Evolutionary conservation across 2,329 filamentous ascomycete species (phyloP).

Genomic region (Didymella pomorum): DNA sequence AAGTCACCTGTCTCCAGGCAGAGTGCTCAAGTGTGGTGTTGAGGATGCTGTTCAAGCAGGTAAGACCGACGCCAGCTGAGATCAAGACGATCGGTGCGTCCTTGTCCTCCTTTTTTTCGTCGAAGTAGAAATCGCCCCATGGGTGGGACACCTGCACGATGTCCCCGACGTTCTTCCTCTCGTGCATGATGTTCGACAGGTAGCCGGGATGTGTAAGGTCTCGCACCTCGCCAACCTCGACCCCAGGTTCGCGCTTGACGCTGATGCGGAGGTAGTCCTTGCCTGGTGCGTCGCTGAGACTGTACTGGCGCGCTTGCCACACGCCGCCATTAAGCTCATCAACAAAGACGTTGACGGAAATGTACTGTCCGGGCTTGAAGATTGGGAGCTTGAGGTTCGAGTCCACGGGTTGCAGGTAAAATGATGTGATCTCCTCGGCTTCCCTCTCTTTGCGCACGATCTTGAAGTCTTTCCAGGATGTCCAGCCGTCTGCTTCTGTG

Average conservation of each 20-base stretch:
- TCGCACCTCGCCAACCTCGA: slow-evolving; percentile 56
- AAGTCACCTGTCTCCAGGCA: slow-evolving; percentile 61
- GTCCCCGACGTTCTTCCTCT: slow-evolving; percentile 68
- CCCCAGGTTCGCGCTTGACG: slow-evolving; percentile 71
- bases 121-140: slow-evolving; percentile 67
- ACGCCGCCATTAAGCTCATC: slow-evolving; percentile 59
- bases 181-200: slow-evolving; percentile 74
- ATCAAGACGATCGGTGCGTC: slow-evolving; percentile 68
- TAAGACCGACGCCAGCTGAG: slow-evolving; percentile 73
- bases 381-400: slow-evolving; percentile 65
- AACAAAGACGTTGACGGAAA: slow-evolving; percentile 68
- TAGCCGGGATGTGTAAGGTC: slow-evolving; percentile 66
- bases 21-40: slow-evolving; percentile 54
- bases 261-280: slow-evolving; percentile 73
- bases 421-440: slow-evolving; percentile 73
- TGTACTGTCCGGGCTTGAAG: slow-evolving; percentile 76
- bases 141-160: slow-evolving; percentile 72
- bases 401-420: slow-evolving; percentile 72
- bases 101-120: slow-evolving; percentile 55
- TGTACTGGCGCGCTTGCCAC: slow-evolving; percentile 75
- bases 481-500: slow-evolving; percentile 68
- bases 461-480: slow-evolving; percentile 71
- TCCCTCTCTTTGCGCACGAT: slow-evolving; percentile 72
- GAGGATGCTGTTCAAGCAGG: slow-evolving; percentile 71
- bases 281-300: slow-evolving; percentile 70